Evolutionary conservation across 352 stramenopile species (phyloP), one percentile per base, ranked within the genome.

Genomic region (Phytophthora palmivora): DNA sequence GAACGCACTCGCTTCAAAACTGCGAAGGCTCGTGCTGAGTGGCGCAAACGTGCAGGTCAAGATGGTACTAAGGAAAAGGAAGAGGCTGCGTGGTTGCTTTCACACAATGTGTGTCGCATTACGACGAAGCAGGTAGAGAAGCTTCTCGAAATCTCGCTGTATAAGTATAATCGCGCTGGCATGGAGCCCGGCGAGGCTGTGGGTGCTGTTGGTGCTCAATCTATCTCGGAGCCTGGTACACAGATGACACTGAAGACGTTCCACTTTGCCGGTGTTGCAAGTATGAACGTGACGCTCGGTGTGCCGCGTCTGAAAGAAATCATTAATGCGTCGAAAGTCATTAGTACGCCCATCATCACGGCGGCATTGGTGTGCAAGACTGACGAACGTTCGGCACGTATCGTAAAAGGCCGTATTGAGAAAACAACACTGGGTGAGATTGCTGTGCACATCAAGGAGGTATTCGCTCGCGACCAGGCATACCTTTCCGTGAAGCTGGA

Each of bases 341-440:
- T 99, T 63, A 99, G 94, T 43, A 99, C 98, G 30, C 98, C 98
- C 28, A 99, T 99, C 72, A 99, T 99, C 74, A 99, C 97, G 36
- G 98, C 97, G 0, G 88, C 97, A 39, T 72, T 99, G 3, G 92
- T 98, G 41, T 95, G 96, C 76, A 95, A 98, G 70, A 88, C 98
- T 4, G 98, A 98, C 69, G 97, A 99, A 74, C 92, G 96, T 30
- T 97, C 94, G 19, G 98, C 98, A 24, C 89, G 97, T 48, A 97
- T 99, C 51, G 97, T 99, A 14, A 99, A 99, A 79, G 97, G 96
- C 16, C 91, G 96, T 22, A 98, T 99, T 52, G 98, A 99, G 74
- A 99, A 99, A 70, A 99, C 97, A 14, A 99, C 92, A 6, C 82
- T 99, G 7, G 97, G 97, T 10, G 94, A 99, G 70, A 92, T 97